Evolutionary conservation across 495 filamentous ascomycete genomes (phyloP).

Genomic region (Pyrenopolyporus hunteri): DNA sequence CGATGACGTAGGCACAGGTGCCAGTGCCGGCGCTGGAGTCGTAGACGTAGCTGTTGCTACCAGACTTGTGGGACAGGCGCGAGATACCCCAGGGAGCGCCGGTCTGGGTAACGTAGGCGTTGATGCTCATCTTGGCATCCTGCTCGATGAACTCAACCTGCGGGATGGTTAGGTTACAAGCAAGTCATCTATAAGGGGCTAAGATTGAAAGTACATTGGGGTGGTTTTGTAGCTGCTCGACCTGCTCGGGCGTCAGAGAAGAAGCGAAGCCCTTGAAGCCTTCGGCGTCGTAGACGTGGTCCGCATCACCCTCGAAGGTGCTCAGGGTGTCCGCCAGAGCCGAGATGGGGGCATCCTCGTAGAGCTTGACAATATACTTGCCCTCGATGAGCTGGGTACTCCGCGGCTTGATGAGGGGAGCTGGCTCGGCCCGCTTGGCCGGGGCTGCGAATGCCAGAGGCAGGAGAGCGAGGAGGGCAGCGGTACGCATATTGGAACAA

Average conservation of each 20-base stretch:
- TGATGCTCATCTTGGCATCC: slow-evolving; percentile 55
- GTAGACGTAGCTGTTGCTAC: slow-evolving; percentile 63
- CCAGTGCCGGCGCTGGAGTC: slow-evolving; percentile 63
- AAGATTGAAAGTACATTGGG: slow-evolving; percentile 42
- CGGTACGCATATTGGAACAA: slow-evolving; percentile 40
- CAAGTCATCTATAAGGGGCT: slow-evolving; percentile 3
- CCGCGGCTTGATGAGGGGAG: slow-evolving; percentile 48
- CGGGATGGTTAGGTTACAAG: slow-evolving; percentile 10
- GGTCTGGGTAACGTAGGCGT: slow-evolving; percentile 55
- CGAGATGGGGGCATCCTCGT: slow-evolving; percentile 47
- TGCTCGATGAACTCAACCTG: slow-evolving; percentile 62
- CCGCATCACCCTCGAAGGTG: slow-evolving; percentile 42
- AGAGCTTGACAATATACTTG: slow-evolving; percentile 65
- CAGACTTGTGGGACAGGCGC: slow-evolving; percentile 60
- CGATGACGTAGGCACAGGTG: slow-evolving; percentile 65
- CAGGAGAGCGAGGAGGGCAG: slow-evolving; percentile 38
- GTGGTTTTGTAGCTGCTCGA: slow-evolving; percentile 52
- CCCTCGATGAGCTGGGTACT: slow-evolving; percentile 47
- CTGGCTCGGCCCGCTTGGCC: slow-evolving; percentile 41
- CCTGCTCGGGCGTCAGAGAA: slow-evolving; percentile 41
- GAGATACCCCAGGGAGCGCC: slow-evolving; percentile 66
- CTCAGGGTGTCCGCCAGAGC: slow-evolving; percentile 41
- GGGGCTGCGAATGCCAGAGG: slow-evolving; percentile 44
- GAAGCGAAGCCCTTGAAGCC: slow-evolving; percentile 56
- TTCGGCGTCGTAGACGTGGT: slow-evolving; percentile 49